A percentile compares a stretch with the other conserved stretches of the same genome.
Conservation (phyloP, 805 yeast genomes). For the Metschnikowia baotianmanensis region DNA sequence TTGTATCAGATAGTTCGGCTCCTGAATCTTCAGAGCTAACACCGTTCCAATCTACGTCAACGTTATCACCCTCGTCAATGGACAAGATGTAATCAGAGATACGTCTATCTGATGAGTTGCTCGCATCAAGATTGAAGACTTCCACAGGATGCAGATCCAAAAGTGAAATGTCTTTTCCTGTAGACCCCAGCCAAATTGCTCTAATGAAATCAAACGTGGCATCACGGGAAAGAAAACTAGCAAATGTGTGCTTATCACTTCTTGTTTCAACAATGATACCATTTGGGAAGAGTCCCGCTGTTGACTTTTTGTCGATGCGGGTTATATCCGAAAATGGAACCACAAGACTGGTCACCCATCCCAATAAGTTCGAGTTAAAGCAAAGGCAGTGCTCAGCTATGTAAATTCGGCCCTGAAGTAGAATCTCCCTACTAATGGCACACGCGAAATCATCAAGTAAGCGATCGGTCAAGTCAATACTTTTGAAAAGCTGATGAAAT, state of each 20-base stretch:
- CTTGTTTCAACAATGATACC: slow-evolving; percentile 74
- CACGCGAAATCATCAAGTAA: slow-evolving; percentile 86
- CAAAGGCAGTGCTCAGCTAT: slow-evolving; percentile 76
- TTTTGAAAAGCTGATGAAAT: slow-evolving; percentile 72
- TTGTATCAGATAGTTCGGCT: slow-evolving; percentile 6
- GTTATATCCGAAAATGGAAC: slow-evolving; percentile 70
- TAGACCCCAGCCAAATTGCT: slow-evolving; percentile 56
- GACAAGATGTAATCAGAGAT: slow-evolving; percentile 17
- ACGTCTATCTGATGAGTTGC: slow-evolving; percentile 8
- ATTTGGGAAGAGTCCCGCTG: slow-evolving; percentile 89
- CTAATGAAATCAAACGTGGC: slow-evolving; percentile 67
- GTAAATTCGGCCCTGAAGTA: slow-evolving; percentile 84
- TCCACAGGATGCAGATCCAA: slow-evolving; percentile 8
- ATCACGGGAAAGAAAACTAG: slow-evolving; percentile 84
- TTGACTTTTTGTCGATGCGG: slow-evolving; percentile 72
- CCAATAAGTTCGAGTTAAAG: slow-evolving; percentile 82
- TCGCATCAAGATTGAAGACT: not conserved
- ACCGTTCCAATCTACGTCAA: slow-evolving; percentile 7
- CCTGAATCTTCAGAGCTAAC: slow-evolving; percentile 9
- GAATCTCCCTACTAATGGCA: slow-evolving; percentile 82
- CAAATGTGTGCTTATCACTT: slow-evolving; percentile 70
- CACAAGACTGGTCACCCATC: slow-evolving; percentile 84
- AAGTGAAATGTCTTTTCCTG: slow-evolving; percentile 19
- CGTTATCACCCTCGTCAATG: slow-evolving; percentile 19
- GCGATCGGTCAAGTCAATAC: slow-evolving; percentile 65